phyloP scores from a whole-genome alignment of 1,284 basidiomycete species.

The Rhodotorula mucilaginosa region DNA sequence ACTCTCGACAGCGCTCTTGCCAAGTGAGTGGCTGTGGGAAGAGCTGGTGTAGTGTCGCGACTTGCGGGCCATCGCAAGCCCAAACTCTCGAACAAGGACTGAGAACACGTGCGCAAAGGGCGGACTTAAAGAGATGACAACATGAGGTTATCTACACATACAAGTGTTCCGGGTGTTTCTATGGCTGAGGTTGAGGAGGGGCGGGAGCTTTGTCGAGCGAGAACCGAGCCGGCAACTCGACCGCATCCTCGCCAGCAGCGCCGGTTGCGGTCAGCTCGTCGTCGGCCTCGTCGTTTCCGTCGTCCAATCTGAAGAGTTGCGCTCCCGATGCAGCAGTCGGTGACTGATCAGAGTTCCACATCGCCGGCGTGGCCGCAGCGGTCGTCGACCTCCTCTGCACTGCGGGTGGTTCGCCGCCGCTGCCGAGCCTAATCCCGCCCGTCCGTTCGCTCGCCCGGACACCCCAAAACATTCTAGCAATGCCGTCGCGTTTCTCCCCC shows the following conservation, averaged over 20 bases:
- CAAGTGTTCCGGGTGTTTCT: no score
- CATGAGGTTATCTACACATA: background rate
- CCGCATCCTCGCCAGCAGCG: slow-evolving; percentile 3
- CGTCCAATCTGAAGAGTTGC: slow-evolving; percentile 8
- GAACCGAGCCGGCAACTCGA: slow-evolving; percentile 24
- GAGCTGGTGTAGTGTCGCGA: no score
- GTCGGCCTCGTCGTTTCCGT: slow-evolving; percentile 4
- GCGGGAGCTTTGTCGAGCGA: background rate
- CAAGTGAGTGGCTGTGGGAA: no score
- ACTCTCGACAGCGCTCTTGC: background rate
- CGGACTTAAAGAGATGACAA: no score
- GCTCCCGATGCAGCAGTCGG: background rate
- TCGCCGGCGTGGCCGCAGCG: background rate
- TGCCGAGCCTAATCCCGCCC: slow-evolving; percentile 19
- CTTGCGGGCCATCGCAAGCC: no score
- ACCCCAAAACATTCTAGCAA: slow-evolving; percentile 27
- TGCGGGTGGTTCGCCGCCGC: background rate
- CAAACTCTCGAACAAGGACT: no score
- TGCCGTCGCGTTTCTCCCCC: slow-evolving; percentile 10
- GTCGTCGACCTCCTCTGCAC: background rate
- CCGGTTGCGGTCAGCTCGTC: slow-evolving; percentile 6
- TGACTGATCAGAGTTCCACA: no score
- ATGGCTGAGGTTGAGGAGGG: background rate
- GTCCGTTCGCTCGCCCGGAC: slow-evolving; percentile 9
- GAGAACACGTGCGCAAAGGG: no score